Base-by-base conservation (phyloP, 83 land plant genomes). In the Picea abies region DNA sequence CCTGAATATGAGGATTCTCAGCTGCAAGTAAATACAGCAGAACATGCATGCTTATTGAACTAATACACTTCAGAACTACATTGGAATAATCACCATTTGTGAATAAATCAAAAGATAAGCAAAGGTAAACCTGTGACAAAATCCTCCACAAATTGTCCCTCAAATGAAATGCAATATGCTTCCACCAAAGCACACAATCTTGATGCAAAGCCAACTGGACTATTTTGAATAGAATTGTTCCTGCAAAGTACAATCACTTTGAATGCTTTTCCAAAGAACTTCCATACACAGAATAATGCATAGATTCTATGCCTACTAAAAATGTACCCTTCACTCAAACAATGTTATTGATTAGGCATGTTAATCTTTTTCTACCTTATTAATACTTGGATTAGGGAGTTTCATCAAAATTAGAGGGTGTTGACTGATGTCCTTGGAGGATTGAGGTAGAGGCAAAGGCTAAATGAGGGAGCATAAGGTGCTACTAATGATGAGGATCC, bases 61-160 rank as follows among this genome's bases (percentile, higher is more conserved):
- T 3, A 73, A 73, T n/a, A 5, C n/a, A 78, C 12, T 25, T 78
- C 17, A 26, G 63, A 81, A 68, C 35, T 26, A 68, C 63, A 37
- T 29, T 4, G 67, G 79, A 81, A 63, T 68, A 79, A 63, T 32
- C 47, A 5, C 3, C 81, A 56, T 78, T 15, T 22, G 11, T 9
- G 83, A 32, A 76, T 19, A n/a, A 32, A 4, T 47, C 60, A 39
- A 35, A 37, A n/a, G 64, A 76, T 9, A 70, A 44, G 16, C 16
- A 10, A 58, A 26, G 35, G 52, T 84, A 70, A 68, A 97, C 99
- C 99, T 90, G 96, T 89, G 5, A 90, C 91, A 86, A 94, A 96
- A 88, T 97, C 98, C 73, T 96, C 99, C 87, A 96, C 79, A 89
- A 93, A 96, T 65, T 91, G 87, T 77, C 94, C 98, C 66, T 89